These are phyloP conservation scores for Sordaria brevicollis DNA, from an alignment of 495 filamentous ascomycete species.

Conservation along the genomic window DNA sequence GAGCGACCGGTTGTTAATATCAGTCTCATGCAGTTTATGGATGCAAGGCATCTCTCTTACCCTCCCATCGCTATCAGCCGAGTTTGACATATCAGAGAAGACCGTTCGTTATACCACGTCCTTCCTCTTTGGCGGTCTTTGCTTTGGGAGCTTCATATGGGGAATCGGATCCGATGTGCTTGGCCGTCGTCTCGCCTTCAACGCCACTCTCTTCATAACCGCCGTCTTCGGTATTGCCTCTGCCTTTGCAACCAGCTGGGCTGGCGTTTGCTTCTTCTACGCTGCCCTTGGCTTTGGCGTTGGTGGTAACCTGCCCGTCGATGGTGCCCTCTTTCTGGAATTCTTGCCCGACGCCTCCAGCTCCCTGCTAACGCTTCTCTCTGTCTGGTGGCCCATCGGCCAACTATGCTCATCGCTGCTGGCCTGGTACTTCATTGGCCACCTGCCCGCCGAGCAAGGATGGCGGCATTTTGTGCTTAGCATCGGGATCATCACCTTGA, in stretches of 20 bases:
- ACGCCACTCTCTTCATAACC: conserved; percentile 60
- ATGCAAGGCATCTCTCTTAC: conserved; percentile 64
- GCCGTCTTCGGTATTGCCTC: conserved; percentile 61
- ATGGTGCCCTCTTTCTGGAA: conserved; percentile 71
- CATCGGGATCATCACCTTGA: conserved; percentile 62
- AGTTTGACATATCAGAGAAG: conserved; percentile 49
- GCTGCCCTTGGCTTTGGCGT: conserved; percentile 41
- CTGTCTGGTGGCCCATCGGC: conserved; percentile 74
- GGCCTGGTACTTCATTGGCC: conserved; percentile 70
- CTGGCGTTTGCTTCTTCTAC: conserved; percentile 49
- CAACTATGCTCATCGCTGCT: conserved; percentile 58
- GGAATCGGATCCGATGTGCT: conserved; percentile 65
- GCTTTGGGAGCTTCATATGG: conserved; percentile 70
- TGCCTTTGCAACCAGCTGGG: conserved; percentile 56
- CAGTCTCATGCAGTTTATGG: conserved; percentile 30
- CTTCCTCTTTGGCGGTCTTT: conserved; percentile 47
- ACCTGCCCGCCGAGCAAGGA: conserved; percentile 59
- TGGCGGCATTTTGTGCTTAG: conserved; percentile 70
- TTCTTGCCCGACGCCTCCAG: conserved; percentile 70
- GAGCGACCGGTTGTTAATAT: not conserved
- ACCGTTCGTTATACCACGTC: conserved; percentile 43
- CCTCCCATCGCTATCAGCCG: conserved; percentile 56
- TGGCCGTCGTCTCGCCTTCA: conserved; percentile 69
- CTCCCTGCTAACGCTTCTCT: conserved; percentile 65
- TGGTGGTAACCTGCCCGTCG: conserved; percentile 69